These are phyloP conservation scores for Aspergillus versicolor DNA, from an alignment of 2,329 filamentous ascomycete genomes.

Conservation along the genomic window DNA sequence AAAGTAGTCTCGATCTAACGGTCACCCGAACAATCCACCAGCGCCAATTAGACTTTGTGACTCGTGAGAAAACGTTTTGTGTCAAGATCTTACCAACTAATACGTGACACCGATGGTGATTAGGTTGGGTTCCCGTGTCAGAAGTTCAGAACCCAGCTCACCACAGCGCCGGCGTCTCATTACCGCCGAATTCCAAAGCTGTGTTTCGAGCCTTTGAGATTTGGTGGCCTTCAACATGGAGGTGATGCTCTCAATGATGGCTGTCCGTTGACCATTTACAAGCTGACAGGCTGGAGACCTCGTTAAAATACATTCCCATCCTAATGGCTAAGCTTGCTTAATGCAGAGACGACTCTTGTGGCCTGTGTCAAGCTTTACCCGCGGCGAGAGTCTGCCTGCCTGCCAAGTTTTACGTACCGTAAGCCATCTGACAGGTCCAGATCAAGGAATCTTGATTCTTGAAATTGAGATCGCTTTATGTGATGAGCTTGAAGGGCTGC, in stretches of 20 bases:
- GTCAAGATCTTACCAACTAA: slow-evolving; percentile 16
- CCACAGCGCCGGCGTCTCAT: background rate
- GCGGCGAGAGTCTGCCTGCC: background rate
- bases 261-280: background rate
- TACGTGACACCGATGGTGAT: slow-evolving; percentile 5
- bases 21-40: slow-evolving; percentile 13
- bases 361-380: background rate
- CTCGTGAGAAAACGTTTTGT: slow-evolving; percentile 16
- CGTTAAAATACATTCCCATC: background rate
- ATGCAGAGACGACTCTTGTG: background rate
- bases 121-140: slow-evolving; percentile 3
- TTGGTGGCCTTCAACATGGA: background rate
- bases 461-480: slow-evolving; percentile 3
- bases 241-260: background rate
- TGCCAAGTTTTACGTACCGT: background rate
- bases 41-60: slow-evolving; percentile 17
- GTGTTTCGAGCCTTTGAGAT: background rate
- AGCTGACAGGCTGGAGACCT: background rate
- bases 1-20: slow-evolving; percentile 19
- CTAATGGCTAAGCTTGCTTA: background rate
- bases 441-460: background rate
- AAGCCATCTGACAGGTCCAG: slow-evolving; percentile 10
- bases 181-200: background rate
- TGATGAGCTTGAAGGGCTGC: background rate
- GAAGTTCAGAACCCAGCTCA: background rate